These are phyloP conservation scores for Rhodotorula paludigena DNA, from an alignment of 768 basidiomycete species.

Conservation along the genomic window DNA sequence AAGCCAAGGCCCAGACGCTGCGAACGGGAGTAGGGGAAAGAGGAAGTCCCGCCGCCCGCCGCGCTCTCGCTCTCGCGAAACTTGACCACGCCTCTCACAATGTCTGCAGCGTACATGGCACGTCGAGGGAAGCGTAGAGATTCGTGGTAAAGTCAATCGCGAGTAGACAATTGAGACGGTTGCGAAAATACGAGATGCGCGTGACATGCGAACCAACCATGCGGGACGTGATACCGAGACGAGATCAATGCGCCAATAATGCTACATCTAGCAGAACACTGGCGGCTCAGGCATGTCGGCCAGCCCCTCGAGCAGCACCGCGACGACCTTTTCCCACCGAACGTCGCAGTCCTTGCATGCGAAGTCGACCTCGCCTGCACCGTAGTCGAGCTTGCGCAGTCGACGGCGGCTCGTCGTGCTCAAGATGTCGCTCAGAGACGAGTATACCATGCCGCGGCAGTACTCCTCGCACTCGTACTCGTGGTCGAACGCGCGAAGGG, in stretches of 20 bases:
- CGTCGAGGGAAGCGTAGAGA: too few relatives aligned
- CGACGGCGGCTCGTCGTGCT: neutral
- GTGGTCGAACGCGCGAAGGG: conserved; percentile 6
- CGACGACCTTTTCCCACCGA: neutral
- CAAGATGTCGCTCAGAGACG: neutral
- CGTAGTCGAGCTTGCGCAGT: neutral
- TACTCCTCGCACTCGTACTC: conserved; percentile 12
- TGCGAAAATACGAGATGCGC: too few relatives aligned
- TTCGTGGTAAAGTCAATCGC: too few relatives aligned
- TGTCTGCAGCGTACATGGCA: too few relatives aligned
- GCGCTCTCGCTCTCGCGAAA: too few relatives aligned
- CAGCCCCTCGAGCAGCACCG: neutral
- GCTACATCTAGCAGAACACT: neutral
- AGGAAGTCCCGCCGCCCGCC: too few relatives aligned
- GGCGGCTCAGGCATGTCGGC: neutral
- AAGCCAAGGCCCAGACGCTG: too few relatives aligned
- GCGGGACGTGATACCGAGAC: too few relatives aligned
- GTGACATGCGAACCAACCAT: too few relatives aligned
- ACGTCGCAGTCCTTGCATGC: conserved; percentile 2
- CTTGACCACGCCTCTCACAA: too few relatives aligned
- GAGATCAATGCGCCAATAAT: neutral
- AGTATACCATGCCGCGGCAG: conserved; percentile 2
- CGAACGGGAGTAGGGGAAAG: too few relatives aligned
- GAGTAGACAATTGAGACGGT: too few relatives aligned
- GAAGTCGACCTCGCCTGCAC: neutral